Base-by-base conservation (phyloP, 1,139 yeast genomes). In the Petasospora fabianii region DNA sequence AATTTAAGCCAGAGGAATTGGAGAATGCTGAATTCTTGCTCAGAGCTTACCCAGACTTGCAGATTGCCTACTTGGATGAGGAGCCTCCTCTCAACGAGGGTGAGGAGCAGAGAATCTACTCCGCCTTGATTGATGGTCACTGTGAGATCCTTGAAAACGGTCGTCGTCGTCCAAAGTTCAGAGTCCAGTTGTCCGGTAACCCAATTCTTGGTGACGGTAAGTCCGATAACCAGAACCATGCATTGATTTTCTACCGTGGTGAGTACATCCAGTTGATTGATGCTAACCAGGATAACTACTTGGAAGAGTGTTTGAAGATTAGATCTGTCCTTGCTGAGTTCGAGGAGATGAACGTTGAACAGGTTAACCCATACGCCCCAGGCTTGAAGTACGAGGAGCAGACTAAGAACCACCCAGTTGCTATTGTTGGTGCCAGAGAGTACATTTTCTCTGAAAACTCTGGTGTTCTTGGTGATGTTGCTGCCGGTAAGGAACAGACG, bases 131-230 rank as follows among this genome's bases (percentile, higher is more conserved):
- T 68, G 98, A 92, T 72, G 97, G 97, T 59, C 97, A 92, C 67
- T 90, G 96, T 75, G 97, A 92, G 66, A 80, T 92, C 60, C 76
- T 92, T 77, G 97, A 90, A 67, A 88, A 92, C 62, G 98, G 97
- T 58, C 84, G 96, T 68, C 88, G 98, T 73, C 90, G 97, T 68
- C 98, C 98, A 52, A 90, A 90, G 67, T 92, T 88, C 68, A 84
- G 98, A 77, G 82, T 92, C 53, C 97, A 90, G 75, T 76, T 92
- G 56, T 88, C 97, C 55, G 98, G 98, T 74, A 92, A 92, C 68
- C 97, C 98, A 61, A 92, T 92, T 66, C 76, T 92, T 62, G 98
- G 98, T 77, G 98, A 92, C 66, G 98, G 98, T 81, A 92, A 92
- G 69, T 86, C 97, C 59, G 98, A 92, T 77, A 92, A 92, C 69